phyloP scores from a whole-genome alignment of 1,139 yeast genomes.

The Citeromyces hawaiiensis region DNA sequence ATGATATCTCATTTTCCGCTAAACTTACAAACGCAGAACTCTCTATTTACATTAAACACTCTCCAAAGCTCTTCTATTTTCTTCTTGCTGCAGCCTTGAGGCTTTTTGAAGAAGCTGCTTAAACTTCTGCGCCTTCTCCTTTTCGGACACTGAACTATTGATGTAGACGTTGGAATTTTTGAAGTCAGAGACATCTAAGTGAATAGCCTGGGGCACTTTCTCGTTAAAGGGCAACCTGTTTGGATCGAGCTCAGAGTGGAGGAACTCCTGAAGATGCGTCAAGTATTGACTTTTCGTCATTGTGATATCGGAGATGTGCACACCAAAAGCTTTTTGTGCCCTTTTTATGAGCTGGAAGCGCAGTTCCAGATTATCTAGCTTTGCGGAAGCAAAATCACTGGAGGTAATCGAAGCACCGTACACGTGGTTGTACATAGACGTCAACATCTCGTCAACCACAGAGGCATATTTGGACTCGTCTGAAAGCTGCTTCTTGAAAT shows the following conservation, averaged over 20 bases:
- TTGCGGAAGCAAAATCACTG: conserved; percentile 6
- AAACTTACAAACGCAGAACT: too few relatives aligned
- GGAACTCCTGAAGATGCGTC: conserved; percentile 28
- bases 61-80: conserved; percentile 6
- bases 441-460: conserved; percentile 12
- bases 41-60: neutral
- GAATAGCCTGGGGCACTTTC: conserved; percentile 65
- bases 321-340: conserved; percentile 47
- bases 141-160: conserved; percentile 24
- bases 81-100: conserved; percentile 21
- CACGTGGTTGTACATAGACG: conserved; percentile 11
- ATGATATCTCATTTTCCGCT: too few relatives aligned
- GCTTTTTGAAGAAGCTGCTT: conserved; percentile 29
- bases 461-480: conserved; percentile 4
- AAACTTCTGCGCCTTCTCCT: conserved; percentile 24
- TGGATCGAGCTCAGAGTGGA: conserved; percentile 30
- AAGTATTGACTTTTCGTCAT: conserved; percentile 38
- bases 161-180: conserved; percentile 35
- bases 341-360: conserved; percentile 47
- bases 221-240: conserved; percentile 36
- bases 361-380: conserved; percentile 31
- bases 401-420: neutral
- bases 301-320: conserved; percentile 52
- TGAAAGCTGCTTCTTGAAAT: conserved; percentile 7
- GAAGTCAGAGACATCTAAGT: conserved; percentile 34